Conservation (phyloP, 345 rosid genomes). For the Corymbia maculata region DNA sequence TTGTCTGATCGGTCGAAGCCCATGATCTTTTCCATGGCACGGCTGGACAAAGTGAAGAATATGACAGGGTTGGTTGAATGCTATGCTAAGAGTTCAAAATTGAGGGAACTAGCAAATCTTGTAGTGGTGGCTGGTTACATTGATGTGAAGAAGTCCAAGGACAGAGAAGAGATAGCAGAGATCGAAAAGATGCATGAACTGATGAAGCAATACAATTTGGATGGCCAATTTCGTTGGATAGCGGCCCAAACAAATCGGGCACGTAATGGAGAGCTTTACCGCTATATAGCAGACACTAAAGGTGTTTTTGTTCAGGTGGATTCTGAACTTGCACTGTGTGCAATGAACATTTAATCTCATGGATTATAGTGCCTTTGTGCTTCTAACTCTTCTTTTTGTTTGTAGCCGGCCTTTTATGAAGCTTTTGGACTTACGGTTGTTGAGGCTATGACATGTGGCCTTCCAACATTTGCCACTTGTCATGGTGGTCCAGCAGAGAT, state of each 20-base stretch:
- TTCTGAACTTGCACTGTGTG: neutral
- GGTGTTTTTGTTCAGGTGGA: conserved; percentile 93
- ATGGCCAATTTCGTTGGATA: conserved; percentile 92
- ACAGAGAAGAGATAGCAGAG: conserved; percentile 93
- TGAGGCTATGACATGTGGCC: conserved; percentile 98
- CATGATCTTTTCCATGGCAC: conserved; percentile 90
- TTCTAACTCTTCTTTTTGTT: neutral
- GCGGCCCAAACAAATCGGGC: conserved; percentile 88
- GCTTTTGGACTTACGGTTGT: conserved; percentile 96
- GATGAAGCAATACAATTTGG: conserved; percentile 51
- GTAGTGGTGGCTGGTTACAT: conserved; percentile 84
- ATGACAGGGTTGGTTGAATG: conserved; percentile 87
- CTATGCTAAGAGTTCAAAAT: conserved; percentile 52
- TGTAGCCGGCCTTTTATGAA: conserved; percentile 98
- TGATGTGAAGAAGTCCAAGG: conserved; percentile 69
- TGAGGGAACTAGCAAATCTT: conserved; percentile 85
- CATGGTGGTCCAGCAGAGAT: conserved; percentile 99
- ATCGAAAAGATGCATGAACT: conserved; percentile 86
- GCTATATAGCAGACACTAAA: conserved; percentile 76
- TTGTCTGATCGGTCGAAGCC: conserved; percentile 78
- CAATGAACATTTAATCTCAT: neutral
- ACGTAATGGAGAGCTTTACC: conserved; percentile 91
- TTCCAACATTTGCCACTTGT: conserved; percentile 89
- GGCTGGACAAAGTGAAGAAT: conserved; percentile 90
- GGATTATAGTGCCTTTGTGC: neutral